Conservation (phyloP, 1,139 yeast genomes). For the Chernovozyma sophiae-reginae region DNA sequence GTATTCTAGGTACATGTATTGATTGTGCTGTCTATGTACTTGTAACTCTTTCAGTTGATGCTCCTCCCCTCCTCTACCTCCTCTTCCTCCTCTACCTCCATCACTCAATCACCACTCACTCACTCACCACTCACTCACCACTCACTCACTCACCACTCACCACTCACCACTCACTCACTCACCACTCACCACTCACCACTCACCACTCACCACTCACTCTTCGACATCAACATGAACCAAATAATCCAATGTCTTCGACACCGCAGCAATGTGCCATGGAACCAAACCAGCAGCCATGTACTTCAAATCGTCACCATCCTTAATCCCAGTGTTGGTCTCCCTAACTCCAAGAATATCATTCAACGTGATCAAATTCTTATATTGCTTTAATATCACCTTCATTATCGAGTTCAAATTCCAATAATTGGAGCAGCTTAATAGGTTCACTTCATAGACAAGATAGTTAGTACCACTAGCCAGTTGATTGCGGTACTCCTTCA, state of each 20-base stretch:
- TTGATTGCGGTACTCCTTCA: slow-evolving; percentile 28
- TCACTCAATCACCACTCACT: too few relatives aligned
- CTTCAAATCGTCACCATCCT: slow-evolving; percentile 16
- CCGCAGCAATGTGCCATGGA: slow-evolving; percentile 88
- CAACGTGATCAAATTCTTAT: slow-evolving; percentile 58
- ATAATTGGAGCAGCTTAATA: slow-evolving; percentile 66
- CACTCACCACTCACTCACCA: too few relatives aligned
- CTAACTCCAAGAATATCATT: slow-evolving; percentile 38
- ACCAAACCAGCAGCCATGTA: slow-evolving; percentile 26
- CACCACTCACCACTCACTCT: too few relatives aligned
- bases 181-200: too few relatives aligned
- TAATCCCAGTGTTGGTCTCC: slow-evolving; percentile 16
- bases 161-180: too few relatives aligned
- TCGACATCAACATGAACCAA: slow-evolving; percentile 41
- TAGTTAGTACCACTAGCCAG: background rate
- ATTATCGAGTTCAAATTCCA: slow-evolving; percentile 55
- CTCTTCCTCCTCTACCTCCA: too few relatives aligned
- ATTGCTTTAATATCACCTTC: slow-evolving; percentile 60
- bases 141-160: too few relatives aligned
- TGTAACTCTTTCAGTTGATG: too few relatives aligned
- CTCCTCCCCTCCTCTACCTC: too few relatives aligned
- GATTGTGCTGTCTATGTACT: too few relatives aligned
- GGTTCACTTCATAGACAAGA: slow-evolving; percentile 53
- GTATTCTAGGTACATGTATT: too few relatives aligned
- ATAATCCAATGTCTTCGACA: slow-evolving; percentile 56